Evolutionary conservation across 2,329 filamentous ascomycete species (phyloP).

Genomic region (Alternaria consortialis): DNA sequence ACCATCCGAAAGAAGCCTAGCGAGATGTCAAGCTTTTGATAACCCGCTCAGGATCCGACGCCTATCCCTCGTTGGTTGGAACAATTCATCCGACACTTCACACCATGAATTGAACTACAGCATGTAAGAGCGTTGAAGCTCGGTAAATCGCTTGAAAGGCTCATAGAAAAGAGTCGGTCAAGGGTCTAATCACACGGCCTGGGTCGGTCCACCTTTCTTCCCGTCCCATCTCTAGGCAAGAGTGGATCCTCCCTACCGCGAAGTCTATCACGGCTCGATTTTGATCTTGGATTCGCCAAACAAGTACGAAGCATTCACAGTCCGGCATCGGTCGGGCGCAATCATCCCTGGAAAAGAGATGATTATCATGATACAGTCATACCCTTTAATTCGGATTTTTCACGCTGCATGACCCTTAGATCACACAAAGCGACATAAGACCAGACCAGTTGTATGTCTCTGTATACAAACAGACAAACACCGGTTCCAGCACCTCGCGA

Average conservation of each 20-base stretch:
- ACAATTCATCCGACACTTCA: constrained; percentile 15
- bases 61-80: constrained; percentile 24
- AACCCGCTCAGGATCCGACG: constrained; percentile 14
- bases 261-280: constrained; percentile 2
- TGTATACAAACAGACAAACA: constrained; percentile 31
- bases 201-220: constrained; percentile 7
- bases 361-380: constrained; percentile 4
- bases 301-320: constrained; percentile 11
- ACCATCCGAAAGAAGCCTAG: constrained; percentile 24
- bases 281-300: constrained; percentile 14
- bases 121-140: constrained; percentile 13
- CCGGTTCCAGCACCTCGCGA: constrained; percentile 17
- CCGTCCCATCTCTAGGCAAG: constrained; percentile 4
- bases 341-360: neutral
- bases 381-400: constrained; percentile 4
- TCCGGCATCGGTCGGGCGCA: constrained; percentile 10
- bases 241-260: neutral
- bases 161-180: constrained; percentile 2
- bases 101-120: constrained; percentile 10
- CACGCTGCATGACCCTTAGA: constrained; percentile 12
- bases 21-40: constrained; percentile 28
- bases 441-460: constrained; percentile 15
- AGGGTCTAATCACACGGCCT: constrained; percentile 4
- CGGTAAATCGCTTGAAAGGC: constrained; percentile 6
- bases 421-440: constrained; percentile 16